Evolutionary conservation across 2,329 filamentous ascomycete species (phyloP), one percentile per base, ranked within the genome.

Genomic region (Fusarium albidum): DNA sequence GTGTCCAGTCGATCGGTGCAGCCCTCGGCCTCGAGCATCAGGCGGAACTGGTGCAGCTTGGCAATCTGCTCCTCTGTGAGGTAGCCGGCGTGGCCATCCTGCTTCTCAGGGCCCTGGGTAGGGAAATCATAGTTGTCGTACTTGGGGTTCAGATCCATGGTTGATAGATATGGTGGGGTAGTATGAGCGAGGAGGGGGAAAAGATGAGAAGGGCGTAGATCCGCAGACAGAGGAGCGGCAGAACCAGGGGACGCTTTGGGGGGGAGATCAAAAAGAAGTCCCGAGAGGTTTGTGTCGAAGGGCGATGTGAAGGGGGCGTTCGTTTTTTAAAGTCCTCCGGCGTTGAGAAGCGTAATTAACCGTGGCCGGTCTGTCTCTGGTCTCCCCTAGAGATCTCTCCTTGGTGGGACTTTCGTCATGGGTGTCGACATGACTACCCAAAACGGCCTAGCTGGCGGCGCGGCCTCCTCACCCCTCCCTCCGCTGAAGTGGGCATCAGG

Each of bases 81-180:
- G 76, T 96, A 86, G 72, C 95, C 95, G 58, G 94, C 88, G 75
- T 97, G 92, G 63, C 95, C 95, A 67, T 81, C 79, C 71, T 88
- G 84, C 39, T 82, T 73, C 65, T 85, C 84, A 49, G 90, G 84
- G 39, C 91, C 86, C 59, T 84, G 88, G 61, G 88, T 91, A 59
- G 95, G 95, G 80, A 85, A 98, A 77, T 97, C 93, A 77, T 95
- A 98, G 80, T 96, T 75, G 79, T 98, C 95, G 82, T 98, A 96
- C 79, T 96, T 97, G 73, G 91, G 83, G 76, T 96, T 63, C 50
- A 92, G 72, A 73, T 85, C 78, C 77, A 85, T 79, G 69, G 71
- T 73, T 73, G 69, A 57, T 21, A 21, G 21, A 21, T 21, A 21
- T 64, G 64, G 62, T 65, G 65, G 64, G 63, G 64, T 58, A 61